Evolutionary conservation across 352 stramenopile species (phyloP), one percentile per base, ranked within the genome.

Genomic region (Pythium sp.): DNA sequence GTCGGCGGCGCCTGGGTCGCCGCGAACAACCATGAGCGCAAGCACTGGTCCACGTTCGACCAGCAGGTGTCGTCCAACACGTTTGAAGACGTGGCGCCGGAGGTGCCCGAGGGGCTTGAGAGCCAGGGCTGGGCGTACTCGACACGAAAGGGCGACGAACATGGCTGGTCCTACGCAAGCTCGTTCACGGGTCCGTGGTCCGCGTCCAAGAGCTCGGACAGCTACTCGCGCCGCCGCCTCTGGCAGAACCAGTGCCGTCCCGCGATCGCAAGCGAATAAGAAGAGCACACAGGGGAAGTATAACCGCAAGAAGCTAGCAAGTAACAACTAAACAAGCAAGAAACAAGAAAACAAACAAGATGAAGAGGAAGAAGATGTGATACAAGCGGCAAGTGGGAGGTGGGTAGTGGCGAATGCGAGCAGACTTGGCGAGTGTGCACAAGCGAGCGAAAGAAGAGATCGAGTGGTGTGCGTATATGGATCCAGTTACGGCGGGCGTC

Each of bases 201-300:
- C 34, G 59, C 74, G 5, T 36, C 58, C 1, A 65, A 68, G 36
- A 54, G 71, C 20, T 75, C 71, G 38, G 54, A 68, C 26, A 71
- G 64, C 38, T 91, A 84, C 54, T 79, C 75, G 43, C 83, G 83
- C 41, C 80, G 84, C 60, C 81, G 84, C 69, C 72, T 90, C 60
- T 92, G 84, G 84, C 80, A 90, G 64, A 91, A 91, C 66, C 76
- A 89, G 57, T 91, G 83, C 74, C 77, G 79, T 15, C 79, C 79
- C 26, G 76, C 76, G 11, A 63, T 86, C 47, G 78, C 78, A 12
- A 81, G 72, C 64, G 78, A 86, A 59, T 86, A 67, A 36, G 53
- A 46, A 22, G 55, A 46, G 30, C 55, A 30, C n/a, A 7, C 54
- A 59, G 28, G 6, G n/a, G 30, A 8, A 11, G 4, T 26, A 30